Conservation (phyloP, 805 yeast species). For the Barnettozyma botsteinii region DNA sequence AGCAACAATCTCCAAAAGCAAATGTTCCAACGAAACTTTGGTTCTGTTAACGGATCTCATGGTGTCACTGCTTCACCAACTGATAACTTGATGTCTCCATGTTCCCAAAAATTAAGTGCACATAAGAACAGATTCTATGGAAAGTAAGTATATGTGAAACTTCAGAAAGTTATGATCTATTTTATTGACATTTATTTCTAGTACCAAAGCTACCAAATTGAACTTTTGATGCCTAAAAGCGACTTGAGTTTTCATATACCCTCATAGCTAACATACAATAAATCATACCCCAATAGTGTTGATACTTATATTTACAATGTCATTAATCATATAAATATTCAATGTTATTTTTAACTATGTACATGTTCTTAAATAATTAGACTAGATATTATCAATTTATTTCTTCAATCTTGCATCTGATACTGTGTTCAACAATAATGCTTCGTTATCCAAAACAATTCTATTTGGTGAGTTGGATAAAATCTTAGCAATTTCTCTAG, state of each 20-base stretch:
- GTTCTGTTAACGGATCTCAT: not conserved
- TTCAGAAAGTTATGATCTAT: too few relatives aligned
- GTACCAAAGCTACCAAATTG: constrained; percentile 23
- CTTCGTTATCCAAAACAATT: constrained; percentile 86
- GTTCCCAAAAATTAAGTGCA: constrained; percentile 48
- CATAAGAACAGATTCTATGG: constrained; percentile 39
- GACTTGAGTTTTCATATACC: too few relatives aligned
- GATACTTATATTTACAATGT: not conserved
- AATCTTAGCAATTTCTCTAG: constrained; percentile 88
- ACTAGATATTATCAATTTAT: constrained; percentile 7
- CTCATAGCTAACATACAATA: too few relatives aligned
- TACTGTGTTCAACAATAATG: constrained; percentile 83
- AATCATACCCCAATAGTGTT: too few relatives aligned
- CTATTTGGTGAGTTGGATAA: constrained; percentile 85
- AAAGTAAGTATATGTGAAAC: constrained; percentile 30
- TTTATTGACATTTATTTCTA: not conserved
- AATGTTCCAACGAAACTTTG: constrained; percentile 18
- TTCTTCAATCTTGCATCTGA: constrained; percentile 58
- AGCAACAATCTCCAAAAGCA: constrained; percentile 9
- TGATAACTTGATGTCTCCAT: constrained; percentile 52
- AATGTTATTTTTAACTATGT: too few relatives aligned
- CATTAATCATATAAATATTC: not conserved
- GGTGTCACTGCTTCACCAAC: constrained; percentile 55
- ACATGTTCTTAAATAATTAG: not conserved
- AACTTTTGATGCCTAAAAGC: constrained; percentile 15